These are phyloP conservation scores for Orbilia blumenaviensis DNA, from an alignment of 2,329 filamentous ascomycete genomes.

Conservation along the genomic window DNA sequence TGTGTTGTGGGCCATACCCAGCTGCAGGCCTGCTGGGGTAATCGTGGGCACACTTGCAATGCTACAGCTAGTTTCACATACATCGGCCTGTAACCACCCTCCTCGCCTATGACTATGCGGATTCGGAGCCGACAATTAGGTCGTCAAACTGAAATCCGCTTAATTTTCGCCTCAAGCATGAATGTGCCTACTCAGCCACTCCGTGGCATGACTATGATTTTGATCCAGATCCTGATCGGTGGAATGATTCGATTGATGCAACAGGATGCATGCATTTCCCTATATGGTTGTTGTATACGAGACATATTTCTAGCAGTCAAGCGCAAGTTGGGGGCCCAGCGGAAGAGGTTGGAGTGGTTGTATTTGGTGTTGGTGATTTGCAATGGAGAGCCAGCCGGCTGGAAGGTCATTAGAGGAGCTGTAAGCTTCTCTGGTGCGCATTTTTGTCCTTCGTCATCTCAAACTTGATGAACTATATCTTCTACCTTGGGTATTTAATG, in stretches of 20 bases:
- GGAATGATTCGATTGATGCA: slow-evolving; percentile 27
- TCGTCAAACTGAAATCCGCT: slow-evolving; percentile 13
- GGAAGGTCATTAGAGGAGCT: slow-evolving; percentile 1
- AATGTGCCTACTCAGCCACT: slow-evolving; percentile 28
- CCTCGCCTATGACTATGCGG: slow-evolving; percentile 22
- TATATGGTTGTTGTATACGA: slow-evolving; percentile 27
- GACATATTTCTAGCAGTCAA: slow-evolving; percentile 13
- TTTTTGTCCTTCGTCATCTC: slow-evolving; percentile 21
- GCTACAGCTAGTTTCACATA: slow-evolving; percentile 25
- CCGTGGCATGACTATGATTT: slow-evolving; percentile 27
- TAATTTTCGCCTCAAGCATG: slow-evolving; percentile 14
- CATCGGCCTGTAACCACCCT: background rate
- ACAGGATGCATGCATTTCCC: slow-evolving; percentile 5
- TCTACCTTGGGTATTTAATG: background rate
- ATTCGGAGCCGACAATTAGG: background rate
- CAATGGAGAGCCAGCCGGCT: background rate
- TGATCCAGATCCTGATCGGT: slow-evolving; percentile 20
- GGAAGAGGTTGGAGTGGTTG: slow-evolving; percentile 5
- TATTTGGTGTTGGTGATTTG: background rate
- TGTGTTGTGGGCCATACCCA: background rate
- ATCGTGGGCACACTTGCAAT: background rate
- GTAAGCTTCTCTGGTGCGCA: slow-evolving; percentile 7
- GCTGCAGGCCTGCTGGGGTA: background rate
- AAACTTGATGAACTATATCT: background rate
- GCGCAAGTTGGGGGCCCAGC: background rate